Evolutionary conservation across 495 filamentous ascomycete species (phyloP), one percentile per base, ranked within the genome.

Genomic region (Hypoxylon trugodes): DNA sequence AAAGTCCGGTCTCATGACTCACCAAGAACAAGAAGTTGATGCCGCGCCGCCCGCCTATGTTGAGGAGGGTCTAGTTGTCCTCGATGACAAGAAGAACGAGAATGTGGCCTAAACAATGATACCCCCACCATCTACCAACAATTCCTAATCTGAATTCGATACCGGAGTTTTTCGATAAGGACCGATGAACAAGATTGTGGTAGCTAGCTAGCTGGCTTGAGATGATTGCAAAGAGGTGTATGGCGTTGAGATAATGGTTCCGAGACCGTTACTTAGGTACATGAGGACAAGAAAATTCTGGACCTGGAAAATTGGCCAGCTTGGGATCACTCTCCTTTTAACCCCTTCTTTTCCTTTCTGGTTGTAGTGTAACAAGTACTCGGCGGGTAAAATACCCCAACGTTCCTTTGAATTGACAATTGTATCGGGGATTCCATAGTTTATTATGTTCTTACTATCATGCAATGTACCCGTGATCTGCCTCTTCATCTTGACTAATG

Each of bases 1-100:
- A 69, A 81, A 81, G 71, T 43, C 73, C 3, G 75, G 77, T 18
- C 65, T 82, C 49, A 73, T 82, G 74, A 70, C 67, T 40, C 13
- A 70, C 9, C 68, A 9, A 6, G 43, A 81, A 47, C 76, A 69
- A 25, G 68, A 61, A 12, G 13, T 60, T 3, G 70, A 77, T 10
- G 51, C 26, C 13, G 40, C 66, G 1, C 79, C 78, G 1, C 78
- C 78, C 10, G 63, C 76, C 26, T 81, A 81, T 45, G 61, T 74
- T 36, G 73, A 75, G 28, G 49, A 62, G 8, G 60, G 55, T 42
- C 12, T 59, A 13, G 49, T 61, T 7, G 53, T 66, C 42, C 47
- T 59, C 3, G 68, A 72, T 30, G 66, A 62, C 21, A 68, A 72
- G 67, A 70, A 70, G 61, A 26, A 57, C 22, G 66, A 74, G 40